These are phyloP conservation scores for Gaillardinia entomophila DNA, from an alignment of 805 yeast genomes.

Conservation along the genomic window DNA sequence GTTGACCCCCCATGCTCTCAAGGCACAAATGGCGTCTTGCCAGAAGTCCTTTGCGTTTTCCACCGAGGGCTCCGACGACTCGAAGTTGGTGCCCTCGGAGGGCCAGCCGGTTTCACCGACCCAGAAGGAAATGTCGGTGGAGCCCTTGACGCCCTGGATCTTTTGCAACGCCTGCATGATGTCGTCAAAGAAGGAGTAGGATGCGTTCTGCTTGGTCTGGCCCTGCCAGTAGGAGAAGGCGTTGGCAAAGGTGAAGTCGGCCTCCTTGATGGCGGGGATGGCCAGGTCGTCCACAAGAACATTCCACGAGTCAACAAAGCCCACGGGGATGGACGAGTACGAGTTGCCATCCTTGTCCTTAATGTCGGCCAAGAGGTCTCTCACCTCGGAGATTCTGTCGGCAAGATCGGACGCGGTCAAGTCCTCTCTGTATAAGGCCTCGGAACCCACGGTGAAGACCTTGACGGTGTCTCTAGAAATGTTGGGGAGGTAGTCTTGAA, in stretches of 20 bases:
- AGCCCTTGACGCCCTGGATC: constrained; percentile 81
- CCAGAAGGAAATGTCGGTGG: constrained; percentile 84
- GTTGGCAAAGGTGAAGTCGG: constrained; percentile 86
- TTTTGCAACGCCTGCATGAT: constrained; percentile 95
- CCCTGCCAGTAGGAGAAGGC: constrained; percentile 99
- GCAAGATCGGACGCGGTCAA: constrained; percentile 73
- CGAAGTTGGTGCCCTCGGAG: constrained; percentile 72
- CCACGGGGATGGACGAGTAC: constrained; percentile 68
- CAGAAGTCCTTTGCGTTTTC: constrained; percentile 75
- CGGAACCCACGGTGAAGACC: constrained; percentile 88
- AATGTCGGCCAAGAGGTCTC: constrained; percentile 52
- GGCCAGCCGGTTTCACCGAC: constrained; percentile 99
- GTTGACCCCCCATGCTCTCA: constrained; percentile 94
- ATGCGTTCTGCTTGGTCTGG: constrained; percentile 73
- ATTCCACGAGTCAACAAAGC: constrained; percentile 96
- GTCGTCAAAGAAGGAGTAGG: constrained; percentile 92
- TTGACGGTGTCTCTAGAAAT: constrained; percentile 65
- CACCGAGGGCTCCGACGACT: constrained; percentile 59
- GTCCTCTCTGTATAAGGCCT: constrained; percentile 89
- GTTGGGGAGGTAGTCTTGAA: constrained; percentile 63
- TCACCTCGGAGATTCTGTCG: constrained; percentile 55
- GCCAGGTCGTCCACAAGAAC: constrained; percentile 75
- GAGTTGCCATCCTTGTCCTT: constrained; percentile 78
- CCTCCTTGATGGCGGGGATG: constrained; percentile 64
- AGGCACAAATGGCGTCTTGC: constrained; percentile 86